phyloP scores from a whole-genome alignment of 2,329 filamentous ascomycete genomes.

The Diaporthe humulicola region DNA sequence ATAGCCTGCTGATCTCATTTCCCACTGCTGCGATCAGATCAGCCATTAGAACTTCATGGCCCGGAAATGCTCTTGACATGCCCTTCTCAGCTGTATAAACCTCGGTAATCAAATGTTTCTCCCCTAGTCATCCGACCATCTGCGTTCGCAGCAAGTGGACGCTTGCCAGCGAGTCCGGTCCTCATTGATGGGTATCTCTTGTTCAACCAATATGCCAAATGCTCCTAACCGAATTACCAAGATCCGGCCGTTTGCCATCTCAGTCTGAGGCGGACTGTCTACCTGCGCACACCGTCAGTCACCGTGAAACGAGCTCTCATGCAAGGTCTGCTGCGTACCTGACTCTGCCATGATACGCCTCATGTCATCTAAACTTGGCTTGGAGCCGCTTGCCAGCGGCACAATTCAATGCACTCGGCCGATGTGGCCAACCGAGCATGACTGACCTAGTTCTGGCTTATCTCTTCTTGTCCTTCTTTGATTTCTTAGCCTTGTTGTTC shows the following conservation, averaged over 20 bases:
- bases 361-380: not conserved
- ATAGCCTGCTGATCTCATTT: not conserved
- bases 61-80: not conserved
- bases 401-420: not conserved
- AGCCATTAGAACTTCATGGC: not conserved
- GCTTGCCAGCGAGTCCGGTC: not conserved
- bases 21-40: not conserved
- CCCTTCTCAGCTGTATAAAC: not conserved
- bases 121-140: not conserved
- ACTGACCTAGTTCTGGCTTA: not conserved
- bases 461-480: constrained; percentile 44
- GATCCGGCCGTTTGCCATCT: not conserved
- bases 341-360: not conserved
- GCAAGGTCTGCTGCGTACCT: constrained; percentile 1
- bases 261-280: not conserved
- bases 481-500: constrained; percentile 48
- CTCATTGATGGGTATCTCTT: constrained; percentile 8
- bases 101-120: no score
- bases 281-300: not conserved
- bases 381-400: not conserved
- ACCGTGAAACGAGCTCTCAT: not conserved
- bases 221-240: not conserved
- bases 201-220: not conserved
- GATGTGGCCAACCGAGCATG: not conserved
- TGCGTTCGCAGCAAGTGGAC: not conserved